Percentiles rank a stretch among this genome's conserved stretches.
phyloP scores from a whole-genome alignment of 139 green algal genomes.

The Chlorella sorokiniana region DNA sequence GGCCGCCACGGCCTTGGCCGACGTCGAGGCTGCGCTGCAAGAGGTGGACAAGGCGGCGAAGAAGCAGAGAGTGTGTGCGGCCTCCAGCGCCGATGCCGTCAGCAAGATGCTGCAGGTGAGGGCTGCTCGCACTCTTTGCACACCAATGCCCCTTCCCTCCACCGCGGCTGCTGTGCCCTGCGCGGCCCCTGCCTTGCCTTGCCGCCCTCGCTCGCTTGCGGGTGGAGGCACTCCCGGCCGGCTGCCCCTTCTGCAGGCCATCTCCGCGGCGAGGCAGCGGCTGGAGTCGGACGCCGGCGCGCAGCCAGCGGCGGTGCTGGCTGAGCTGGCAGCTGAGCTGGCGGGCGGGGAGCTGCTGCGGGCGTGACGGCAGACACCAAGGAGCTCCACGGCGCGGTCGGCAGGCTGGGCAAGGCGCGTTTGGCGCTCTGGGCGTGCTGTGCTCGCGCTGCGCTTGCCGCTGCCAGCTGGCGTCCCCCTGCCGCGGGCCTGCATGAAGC shows the following conservation, averaged over 20 bases:
- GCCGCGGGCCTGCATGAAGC: not conserved
- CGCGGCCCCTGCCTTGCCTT: not conserved
- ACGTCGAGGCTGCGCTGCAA: conserved; percentile 53
- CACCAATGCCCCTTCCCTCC: not conserved
- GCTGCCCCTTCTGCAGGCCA: conserved; percentile 13
- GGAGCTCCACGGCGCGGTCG: conserved; percentile 77
- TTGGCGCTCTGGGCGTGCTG: not conserved
- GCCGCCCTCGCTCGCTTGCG: not conserved
- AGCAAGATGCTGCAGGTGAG: conserved; percentile 50
- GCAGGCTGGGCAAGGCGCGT: conserved; percentile 79
- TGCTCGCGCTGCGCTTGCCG: too few relatives aligned
- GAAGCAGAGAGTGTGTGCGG: conserved; percentile 70
- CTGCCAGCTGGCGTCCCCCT: too few relatives aligned
- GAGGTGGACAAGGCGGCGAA: conserved; percentile 73
- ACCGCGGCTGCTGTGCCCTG: not conserved
- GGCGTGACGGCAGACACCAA: conserved; percentile 62
- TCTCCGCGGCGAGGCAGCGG: conserved; percentile 30
- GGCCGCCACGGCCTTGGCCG: not conserved
- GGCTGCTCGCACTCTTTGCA: not conserved
- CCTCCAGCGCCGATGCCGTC: conserved; percentile 46
- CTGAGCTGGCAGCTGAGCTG: conserved; percentile 14
- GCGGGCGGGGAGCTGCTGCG: not conserved
- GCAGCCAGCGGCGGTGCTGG: conserved; percentile 3
- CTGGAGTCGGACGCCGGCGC: not conserved
- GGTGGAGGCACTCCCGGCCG: not conserved